Evolutionary conservation across 1,139 yeast species (phyloP).

Genomic region (Magnusiomyces tetraspermus): DNA sequence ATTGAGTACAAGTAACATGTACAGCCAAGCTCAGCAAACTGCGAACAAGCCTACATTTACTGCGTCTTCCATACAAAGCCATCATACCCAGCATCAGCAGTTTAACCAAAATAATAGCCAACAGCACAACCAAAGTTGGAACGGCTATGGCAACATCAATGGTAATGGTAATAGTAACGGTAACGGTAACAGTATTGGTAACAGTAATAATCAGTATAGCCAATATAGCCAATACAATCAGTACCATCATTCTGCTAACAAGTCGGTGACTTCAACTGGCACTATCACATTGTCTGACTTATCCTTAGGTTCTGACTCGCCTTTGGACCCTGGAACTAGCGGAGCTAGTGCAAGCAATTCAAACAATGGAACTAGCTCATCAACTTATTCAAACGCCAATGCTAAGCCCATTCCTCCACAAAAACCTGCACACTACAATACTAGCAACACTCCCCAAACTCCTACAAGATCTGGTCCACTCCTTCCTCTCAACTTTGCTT

Average conservation of each 20-base stretch:
- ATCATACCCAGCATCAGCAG: not conserved
- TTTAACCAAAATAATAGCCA: no score
- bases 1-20: not conserved
- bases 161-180: no score
- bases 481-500: not conserved
- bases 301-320: not conserved
- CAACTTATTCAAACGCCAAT: not conserved
- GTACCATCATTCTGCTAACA: not conserved
- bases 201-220: no score
- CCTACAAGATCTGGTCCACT: not conserved
- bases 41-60: not conserved
- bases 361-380: not conserved
- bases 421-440: no score
- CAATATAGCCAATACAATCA: no score
- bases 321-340: not conserved
- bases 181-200: no score
- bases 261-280: not conserved
- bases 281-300: not conserved
- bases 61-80: not conserved
- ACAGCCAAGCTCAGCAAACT: no score
- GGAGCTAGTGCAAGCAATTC: no score
- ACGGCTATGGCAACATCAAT: no score
- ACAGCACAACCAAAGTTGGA: no score
- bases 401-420: not conserved
- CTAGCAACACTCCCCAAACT: not conserved